Conservation (phyloP, 2,329 filamentous ascomycete species). For the Hirsutella minnesotensis region DNA sequence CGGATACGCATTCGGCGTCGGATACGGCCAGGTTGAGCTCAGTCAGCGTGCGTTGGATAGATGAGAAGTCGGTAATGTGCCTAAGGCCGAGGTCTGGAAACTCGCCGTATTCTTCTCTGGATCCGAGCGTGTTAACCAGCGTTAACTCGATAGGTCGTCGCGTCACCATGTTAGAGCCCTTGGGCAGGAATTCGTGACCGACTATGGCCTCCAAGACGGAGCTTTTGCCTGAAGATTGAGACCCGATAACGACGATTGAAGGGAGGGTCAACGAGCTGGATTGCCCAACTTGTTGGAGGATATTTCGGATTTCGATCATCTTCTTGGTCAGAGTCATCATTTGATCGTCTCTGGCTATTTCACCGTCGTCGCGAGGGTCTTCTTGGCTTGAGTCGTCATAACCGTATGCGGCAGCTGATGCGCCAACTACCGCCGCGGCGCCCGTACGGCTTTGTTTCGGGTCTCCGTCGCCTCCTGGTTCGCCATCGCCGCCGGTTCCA, state of each 20-base stretch:
- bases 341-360: constrained; percentile 78
- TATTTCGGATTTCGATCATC: constrained; percentile 97
- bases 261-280: constrained; percentile 79
- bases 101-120: constrained; percentile 83
- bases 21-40: constrained; percentile 92
- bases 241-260: constrained; percentile 98
- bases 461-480: constrained; percentile 33
- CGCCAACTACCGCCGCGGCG: constrained; percentile 54
- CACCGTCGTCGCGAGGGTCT: constrained; percentile 46
- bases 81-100: constrained; percentile 85
- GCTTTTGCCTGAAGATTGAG: constrained; percentile 95
- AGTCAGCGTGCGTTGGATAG: constrained; percentile 86
- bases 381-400: constrained; percentile 60
- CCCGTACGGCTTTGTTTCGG: constrained; percentile 48
- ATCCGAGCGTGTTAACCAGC: constrained; percentile 84
- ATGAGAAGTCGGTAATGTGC: constrained; percentile 82
- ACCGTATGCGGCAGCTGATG: constrained; percentile 67
- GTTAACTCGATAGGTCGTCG: constrained; percentile 91
- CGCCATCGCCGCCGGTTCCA: constrained; percentile 37
- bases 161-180: constrained; percentile 98
- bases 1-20: constrained; percentile 81
- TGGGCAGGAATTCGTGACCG: constrained; percentile 93
- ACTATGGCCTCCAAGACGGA: constrained; percentile 95
- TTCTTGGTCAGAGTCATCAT: constrained; percentile 99
- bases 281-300: constrained; percentile 85